Evolutionary conservation across 306 rosid genomes (phyloP), one percentile per base, ranked within the genome.

Genomic region (Vigna nakashimae): DNA sequence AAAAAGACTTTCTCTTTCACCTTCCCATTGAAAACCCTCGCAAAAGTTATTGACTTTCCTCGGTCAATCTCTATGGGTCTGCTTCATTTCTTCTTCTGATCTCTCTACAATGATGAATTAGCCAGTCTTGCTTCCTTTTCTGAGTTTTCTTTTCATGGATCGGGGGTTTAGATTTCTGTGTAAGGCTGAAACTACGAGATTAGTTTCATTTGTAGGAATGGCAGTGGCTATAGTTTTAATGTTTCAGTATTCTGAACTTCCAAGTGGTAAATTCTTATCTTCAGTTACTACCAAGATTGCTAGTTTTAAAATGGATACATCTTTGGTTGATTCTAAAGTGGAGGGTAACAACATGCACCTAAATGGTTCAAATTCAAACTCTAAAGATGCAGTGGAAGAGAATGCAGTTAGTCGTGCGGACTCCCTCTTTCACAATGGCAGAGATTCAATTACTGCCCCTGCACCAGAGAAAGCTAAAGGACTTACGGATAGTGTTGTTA

Each of bases 201-300:
- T 92, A 81, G 67, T 87, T 59, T 79, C 86, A 88, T 52, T 90
- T 1, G 82, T 82, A 48, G 93, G 93, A 71, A 11, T 89, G 62
- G 48, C 86, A 63, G 79, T 91, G 78, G 86, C 84, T 73, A 46
- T 85, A 82, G 66, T 90, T 77, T 74, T 91, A 32, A 79, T 85
- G 4, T 63, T 95, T 57, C 92, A 87, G 81, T 88, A 72, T 85
- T 76, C 89, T 28, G 97, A 92, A 82, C 89, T 92, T 77, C 95
- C 98, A 26, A 86, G 81, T 65, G 74, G 76, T 46, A 76, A 71
- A 80, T 73, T 82, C 28, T 15, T 88, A 42, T 82, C 86, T 20
- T 83, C 94, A 65, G 75, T 92, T 63, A 65, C 87, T 58, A 71
- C 75, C 71, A 91, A 68, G 70, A 80, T 75, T 66, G 82, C 70